phyloP scores from a whole-genome alignment of 2,329 filamentous ascomycete species.

The Blastomyces gilchristii region DNA sequence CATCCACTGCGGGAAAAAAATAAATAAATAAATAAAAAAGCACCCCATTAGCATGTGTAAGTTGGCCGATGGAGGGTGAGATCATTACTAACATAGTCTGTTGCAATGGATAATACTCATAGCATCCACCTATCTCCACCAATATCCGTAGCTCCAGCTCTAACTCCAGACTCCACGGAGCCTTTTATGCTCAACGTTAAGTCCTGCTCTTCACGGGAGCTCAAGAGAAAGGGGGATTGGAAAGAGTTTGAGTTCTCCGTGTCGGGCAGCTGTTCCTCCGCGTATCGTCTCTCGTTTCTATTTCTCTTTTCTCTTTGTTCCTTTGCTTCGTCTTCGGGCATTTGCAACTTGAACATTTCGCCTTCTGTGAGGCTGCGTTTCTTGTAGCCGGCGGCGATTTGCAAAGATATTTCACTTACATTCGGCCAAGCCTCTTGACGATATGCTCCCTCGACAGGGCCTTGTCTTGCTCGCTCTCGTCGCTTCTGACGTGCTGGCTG shows the following conservation, averaged over 20 bases:
- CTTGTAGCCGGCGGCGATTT: neutral
- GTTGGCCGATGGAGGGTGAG: neutral
- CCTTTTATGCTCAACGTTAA: neutral
- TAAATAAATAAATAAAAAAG: no score
- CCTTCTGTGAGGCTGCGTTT: neutral
- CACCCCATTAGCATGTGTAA: neutral
- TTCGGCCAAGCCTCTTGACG: neutral
- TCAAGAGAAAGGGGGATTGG: neutral
- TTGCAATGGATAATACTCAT: neutral
- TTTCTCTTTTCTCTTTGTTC: neutral
- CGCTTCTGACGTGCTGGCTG: conserved; percentile 1
- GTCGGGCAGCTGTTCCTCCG: neutral
- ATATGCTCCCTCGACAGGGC: conserved; percentile 2
- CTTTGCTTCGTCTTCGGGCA: neutral
- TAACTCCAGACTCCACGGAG: neutral
- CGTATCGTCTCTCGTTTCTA: neutral
- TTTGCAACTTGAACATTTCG: neutral
- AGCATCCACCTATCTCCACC: neutral
- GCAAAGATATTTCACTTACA: neutral
- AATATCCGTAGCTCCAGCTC: neutral
- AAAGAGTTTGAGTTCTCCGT: neutral
- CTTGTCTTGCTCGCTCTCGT: conserved; percentile 3
- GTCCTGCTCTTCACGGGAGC: neutral
- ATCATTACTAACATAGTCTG: no score
- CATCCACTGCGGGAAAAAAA: neutral